Evolutionary conservation across 257 asterid genomes (phyloP).

Genomic region (Striga asiatica): DNA sequence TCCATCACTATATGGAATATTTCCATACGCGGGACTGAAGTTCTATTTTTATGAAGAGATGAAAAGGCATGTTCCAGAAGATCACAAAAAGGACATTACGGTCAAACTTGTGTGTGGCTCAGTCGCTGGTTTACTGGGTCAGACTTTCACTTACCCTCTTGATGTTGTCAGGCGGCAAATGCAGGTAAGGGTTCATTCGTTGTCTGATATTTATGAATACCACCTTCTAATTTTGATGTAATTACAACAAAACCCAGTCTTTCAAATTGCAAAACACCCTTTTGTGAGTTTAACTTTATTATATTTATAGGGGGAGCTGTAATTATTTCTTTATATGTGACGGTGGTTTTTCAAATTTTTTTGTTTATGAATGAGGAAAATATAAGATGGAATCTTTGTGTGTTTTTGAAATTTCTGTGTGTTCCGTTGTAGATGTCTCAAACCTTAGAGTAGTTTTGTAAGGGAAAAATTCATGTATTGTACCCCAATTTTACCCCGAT

Average conservation of each 20-base stretch:
- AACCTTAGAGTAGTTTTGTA: too few species aligned
- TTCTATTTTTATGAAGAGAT: conserved; percentile 89
- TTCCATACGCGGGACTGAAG: conserved; percentile 90
- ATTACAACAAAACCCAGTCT: neutral
- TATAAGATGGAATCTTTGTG: too few species aligned
- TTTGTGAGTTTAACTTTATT: neutral
- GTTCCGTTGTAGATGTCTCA: too few species aligned
- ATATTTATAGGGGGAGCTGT: neutral
- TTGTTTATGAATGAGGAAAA: too few species aligned
- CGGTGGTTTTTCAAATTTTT: too few species aligned
- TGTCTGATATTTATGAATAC: neutral
- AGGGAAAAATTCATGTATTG: too few species aligned
- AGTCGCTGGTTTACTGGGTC: conserved; percentile 85
- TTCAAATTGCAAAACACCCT: neutral
- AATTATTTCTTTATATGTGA: neutral
- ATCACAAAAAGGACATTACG: conserved; percentile 56
- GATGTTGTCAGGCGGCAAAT: conserved; percentile 90
- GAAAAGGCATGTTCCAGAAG: conserved; percentile 70
- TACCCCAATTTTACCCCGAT: too few species aligned
- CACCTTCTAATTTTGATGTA: neutral
- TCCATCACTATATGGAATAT: conserved; percentile 86
- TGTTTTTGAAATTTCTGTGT: too few species aligned
- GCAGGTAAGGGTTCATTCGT: conserved; percentile 50
- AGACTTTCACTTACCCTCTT: conserved; percentile 91
- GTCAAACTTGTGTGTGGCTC: conserved; percentile 91